Evolutionary conservation across 495 filamentous ascomycete genomes (phyloP).

Genomic region (Daldinia bambusicola): DNA sequence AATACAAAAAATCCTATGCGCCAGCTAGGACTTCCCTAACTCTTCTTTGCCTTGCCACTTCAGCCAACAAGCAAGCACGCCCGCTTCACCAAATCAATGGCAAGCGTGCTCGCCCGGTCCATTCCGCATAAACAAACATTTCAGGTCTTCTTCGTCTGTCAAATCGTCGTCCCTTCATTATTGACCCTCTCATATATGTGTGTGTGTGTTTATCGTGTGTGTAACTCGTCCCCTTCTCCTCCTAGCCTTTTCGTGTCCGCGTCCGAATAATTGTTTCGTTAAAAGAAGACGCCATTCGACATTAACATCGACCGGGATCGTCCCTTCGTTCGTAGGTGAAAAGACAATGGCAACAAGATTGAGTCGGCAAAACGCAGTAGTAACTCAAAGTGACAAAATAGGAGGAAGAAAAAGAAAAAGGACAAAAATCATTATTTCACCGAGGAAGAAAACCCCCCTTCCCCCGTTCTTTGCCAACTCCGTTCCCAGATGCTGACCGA

Average conservation of each 20-base stretch:
- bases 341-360: neutral
- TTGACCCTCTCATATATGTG: slow-evolving; percentile 25
- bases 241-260: slow-evolving; percentile 10
- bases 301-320: neutral
- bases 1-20: slow-evolving; percentile 40
- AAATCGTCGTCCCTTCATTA: slow-evolving; percentile 34
- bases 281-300: neutral
- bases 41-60: neutral
- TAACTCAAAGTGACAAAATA: slow-evolving; percentile 3
- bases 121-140: slow-evolving; percentile 1
- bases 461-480: slow-evolving; percentile 35
- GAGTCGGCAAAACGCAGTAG: neutral
- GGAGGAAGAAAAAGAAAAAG: no score
- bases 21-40: slow-evolving; percentile 10
- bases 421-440: slow-evolving; percentile 41
- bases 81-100: neutral
- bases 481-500: slow-evolving; percentile 40
- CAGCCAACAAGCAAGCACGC: neutral
- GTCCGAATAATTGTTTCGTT: slow-evolving; percentile 5
- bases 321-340: neutral
- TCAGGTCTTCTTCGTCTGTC: slow-evolving; percentile 25
- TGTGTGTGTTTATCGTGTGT: no score
- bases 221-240: slow-evolving; percentile 13
- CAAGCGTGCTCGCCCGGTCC: neutral
- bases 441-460: neutral